Base-by-base conservation (phyloP, 176 grass and related monocot genomes). In the Dactylis glomerata region DNA sequence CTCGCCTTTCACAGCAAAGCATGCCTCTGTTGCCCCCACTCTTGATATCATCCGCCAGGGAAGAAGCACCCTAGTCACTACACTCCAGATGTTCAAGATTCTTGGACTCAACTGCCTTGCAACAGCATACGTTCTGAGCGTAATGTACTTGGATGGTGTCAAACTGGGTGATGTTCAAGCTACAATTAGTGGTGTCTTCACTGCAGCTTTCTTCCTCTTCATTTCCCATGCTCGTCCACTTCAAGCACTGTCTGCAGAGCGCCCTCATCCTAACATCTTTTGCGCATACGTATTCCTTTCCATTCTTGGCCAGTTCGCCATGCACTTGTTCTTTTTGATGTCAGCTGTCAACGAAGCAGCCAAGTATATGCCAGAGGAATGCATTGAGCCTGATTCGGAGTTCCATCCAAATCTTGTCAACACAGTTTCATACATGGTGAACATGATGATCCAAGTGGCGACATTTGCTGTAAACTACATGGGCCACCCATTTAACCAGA, bases 11-110 rank as follows among this genome's bases (percentile, higher is more conserved):
- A 96, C 96, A 78, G 96, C 96, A 80, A 99, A 99, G 81, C 96
- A 99, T 85, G 93, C 93, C 17, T 96, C 93, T 28, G 93, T 99
- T 80, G 91, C 91, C 24, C 93, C 96, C 45, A 94, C 96, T 4
- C 90, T 99, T 44, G 96, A 99, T 86, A 96, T 99, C 81, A 96
- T 99, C 84, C 93, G 91, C 47, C 96, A 99, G 79, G 96, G 93
- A 11, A 76, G 96, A 77, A 99, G 96, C 86, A 96, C 96, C 19
- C 86, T 99, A 63, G 96, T 99, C 32, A 99, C 96, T 13, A 99
- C 93, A 14, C 96, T 99, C 87, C 96, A 99, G 85, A 99, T 99
- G 96, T 99, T 99, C 79, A 99, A 99, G 89, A 99, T 99, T 90
- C 93, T 99, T 86, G 96, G 96, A 47, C 93, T 99, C 47, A 99